Evolutionary conservation across 331 rosid species (phyloP), one percentile per base, ranked within the genome.

Genomic region (Acacia pycnantha): DNA sequence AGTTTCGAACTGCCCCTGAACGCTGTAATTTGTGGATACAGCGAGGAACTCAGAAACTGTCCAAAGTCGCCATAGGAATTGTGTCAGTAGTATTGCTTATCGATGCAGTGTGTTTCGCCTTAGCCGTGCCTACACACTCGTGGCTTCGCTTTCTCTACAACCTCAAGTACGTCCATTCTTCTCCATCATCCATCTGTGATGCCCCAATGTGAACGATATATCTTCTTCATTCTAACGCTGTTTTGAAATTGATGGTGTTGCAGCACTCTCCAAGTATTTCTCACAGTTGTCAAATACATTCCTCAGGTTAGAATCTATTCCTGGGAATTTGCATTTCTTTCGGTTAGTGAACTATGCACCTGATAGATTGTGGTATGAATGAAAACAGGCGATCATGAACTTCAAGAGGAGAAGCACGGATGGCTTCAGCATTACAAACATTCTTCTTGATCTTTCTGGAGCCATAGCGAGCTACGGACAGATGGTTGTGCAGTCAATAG

Each of bases 231-330:
- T 83, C 84, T 89, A 77, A 89, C 69, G 26, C 2, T 59, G 74
- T 70, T 9, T 73, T 83, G 44, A 26, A 58, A 72, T 56, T 70
- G 41, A 67, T 47, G 41, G 31, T 69, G 24, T 83, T 90, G 91
- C 97, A 93, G 98, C 89, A 68, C 92, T 80, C 93, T 95, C 77
- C 98, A 95, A 90, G 98, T 95, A 68, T 59, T 81, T 54, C 92
- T 93, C 97, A 90, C 98, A 11, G 44, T 73, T 47, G 77, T 90
- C 83, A 95, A 95, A 86, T 93, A 95, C 77, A 88, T 93, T 78
- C 98, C 97, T 41, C 98, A 95, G 97, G 98, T 95, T 61, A 72
- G 91, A 46, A 15, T 76, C 59, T 76, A 15, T 8, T 46, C 10
- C 3, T 72, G 4, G 2, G 6, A 15, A 6, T 46, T 44, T 47